Percentiles rank a stretch among this genome's conserved stretches.
Conservation (phyloP, 2,329 filamentous ascomycete species). For the Grosmannia serpens region DNA sequence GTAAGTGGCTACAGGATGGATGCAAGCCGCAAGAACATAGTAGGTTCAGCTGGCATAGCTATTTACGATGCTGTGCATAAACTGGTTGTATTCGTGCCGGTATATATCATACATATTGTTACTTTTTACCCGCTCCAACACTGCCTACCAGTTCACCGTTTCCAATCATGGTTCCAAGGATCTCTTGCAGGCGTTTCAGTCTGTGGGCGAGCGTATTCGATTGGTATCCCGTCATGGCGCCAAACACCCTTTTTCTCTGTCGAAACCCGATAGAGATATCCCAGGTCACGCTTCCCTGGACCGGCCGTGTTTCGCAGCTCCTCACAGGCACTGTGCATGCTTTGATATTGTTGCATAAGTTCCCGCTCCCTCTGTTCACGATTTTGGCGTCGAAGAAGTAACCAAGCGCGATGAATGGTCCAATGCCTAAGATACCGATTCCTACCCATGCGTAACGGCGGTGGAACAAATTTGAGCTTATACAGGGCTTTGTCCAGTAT, state of each 20-base stretch:
- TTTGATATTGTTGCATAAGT: conserved; percentile 67
- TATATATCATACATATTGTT: background rate
- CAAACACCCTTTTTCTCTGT: conserved; percentile 88
- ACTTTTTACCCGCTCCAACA: background rate
- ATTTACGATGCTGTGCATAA: background rate
- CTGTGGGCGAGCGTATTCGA: conserved; percentile 81
- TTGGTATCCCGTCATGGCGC: conserved; percentile 60
- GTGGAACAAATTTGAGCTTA: conserved; percentile 25
- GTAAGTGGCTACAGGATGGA: background rate
- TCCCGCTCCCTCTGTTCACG: conserved; percentile 54
- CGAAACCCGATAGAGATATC: conserved; percentile 72
- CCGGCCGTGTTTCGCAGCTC: conserved; percentile 55
- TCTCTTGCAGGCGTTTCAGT: conserved; percentile 68
- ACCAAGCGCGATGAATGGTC: conserved; percentile 97
- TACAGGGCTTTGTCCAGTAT: conserved; percentile 21
- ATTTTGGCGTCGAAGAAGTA: conserved; percentile 62
- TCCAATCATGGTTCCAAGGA: conserved; percentile 94
- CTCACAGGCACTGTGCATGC: conserved; percentile 79
- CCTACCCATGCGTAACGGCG: conserved; percentile 78
- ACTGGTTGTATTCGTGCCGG: too few relatives aligned
- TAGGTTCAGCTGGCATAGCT: background rate
- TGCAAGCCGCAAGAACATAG: background rate
- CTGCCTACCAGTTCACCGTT: conserved; percentile 31
- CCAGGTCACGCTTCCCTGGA: conserved; percentile 46
- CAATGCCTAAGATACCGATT: conserved; percentile 86